Evolutionary conservation across 176 grass and related monocot genomes (phyloP).

Genomic region (sorghum (Sorghum bicolor)): DNA sequence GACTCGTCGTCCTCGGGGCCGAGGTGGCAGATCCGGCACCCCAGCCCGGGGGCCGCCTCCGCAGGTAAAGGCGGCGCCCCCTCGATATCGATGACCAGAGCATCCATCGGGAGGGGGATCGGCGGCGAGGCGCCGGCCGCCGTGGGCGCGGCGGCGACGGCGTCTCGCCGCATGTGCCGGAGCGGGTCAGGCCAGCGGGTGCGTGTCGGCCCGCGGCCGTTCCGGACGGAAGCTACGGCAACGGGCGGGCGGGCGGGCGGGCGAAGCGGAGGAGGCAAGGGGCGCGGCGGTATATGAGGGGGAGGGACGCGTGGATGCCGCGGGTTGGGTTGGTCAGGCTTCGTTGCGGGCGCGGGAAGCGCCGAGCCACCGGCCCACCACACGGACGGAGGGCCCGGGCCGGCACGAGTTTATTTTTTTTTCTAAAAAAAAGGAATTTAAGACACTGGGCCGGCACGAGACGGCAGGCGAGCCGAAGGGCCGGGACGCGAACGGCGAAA

Average conservation of each 20-base stretch:
- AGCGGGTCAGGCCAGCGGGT: neutral
- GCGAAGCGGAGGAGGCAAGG: neutral
- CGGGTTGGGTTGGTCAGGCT: neutral
- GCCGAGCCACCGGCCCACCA: neutral
- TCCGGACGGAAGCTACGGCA: neutral
- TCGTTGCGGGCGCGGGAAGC: neutral
- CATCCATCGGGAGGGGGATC: neutral
- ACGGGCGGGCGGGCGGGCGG: neutral
- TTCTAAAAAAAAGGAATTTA: too few relatives aligned
- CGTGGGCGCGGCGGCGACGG: slow-evolving; percentile 27
- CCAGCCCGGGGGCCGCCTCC: neutral
- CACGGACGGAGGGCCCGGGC: too few relatives aligned
- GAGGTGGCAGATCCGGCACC: slow-evolving; percentile 82
- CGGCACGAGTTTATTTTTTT: too few relatives aligned
- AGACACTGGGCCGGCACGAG: too few relatives aligned
- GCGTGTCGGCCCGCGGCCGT: neutral
- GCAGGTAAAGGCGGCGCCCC: neutral
- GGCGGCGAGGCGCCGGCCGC: slow-evolving; percentile 23
- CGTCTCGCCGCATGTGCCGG: slow-evolving; percentile 31
- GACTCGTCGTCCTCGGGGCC: slow-evolving; percentile 4
- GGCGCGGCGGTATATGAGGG: neutral
- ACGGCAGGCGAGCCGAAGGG: too few relatives aligned
- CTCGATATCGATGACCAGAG: slow-evolving; percentile 6
- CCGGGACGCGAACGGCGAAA: too few relatives aligned
- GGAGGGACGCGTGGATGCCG: neutral